Conservation (phyloP, 2,329 filamentous ascomycete genomes). For the Paramyrothecium sp. region DNA sequence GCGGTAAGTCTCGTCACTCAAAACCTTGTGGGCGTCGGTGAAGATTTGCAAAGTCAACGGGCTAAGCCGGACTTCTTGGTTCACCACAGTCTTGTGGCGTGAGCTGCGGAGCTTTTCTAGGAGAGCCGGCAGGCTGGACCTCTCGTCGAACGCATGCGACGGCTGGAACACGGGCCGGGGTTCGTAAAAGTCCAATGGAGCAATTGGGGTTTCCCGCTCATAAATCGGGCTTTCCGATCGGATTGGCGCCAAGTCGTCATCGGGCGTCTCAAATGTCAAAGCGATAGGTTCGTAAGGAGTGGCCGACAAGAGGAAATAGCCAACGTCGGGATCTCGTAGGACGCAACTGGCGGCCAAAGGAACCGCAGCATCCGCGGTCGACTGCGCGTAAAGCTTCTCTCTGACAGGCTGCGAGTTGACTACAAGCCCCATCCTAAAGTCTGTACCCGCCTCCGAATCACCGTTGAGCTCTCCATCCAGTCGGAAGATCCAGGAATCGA, state of each 20-base stretch:
- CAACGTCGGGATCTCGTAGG: conserved; percentile 60
- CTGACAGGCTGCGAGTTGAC: conserved; percentile 57
- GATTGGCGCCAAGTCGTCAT: conserved; percentile 45
- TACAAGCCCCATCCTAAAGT: conserved; percentile 60
- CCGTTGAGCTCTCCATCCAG: conserved; percentile 60
- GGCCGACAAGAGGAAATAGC: conserved; percentile 61
- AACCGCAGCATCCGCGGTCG: conserved; percentile 41
- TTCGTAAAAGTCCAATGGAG: conserved; percentile 53
- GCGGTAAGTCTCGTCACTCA: conserved; percentile 67
- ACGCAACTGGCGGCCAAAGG: conserved; percentile 53
- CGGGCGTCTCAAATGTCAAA: conserved; percentile 59
- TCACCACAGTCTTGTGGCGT: conserved; percentile 59
- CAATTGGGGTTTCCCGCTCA: conserved; percentile 39
- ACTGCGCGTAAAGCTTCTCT: conserved; percentile 57
- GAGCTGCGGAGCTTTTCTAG: conserved; percentile 58
- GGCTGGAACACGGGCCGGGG: conserved; percentile 67
- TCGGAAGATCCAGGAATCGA: conserved; percentile 62
- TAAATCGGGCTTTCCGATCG: conserved; percentile 41
- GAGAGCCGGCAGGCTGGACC: conserved; percentile 54
- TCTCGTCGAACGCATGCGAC: conserved; percentile 57
- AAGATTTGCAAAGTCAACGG: conserved; percentile 70
- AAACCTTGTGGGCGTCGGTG: conserved; percentile 69
- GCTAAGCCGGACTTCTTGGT: conserved; percentile 68
- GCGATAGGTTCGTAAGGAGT: conserved; percentile 57
- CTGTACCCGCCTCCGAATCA: conserved; percentile 55